These are phyloP conservation scores for Rhizodiscina lignyota DNA, from an alignment of 495 filamentous ascomycete genomes.

Conservation along the genomic window DNA sequence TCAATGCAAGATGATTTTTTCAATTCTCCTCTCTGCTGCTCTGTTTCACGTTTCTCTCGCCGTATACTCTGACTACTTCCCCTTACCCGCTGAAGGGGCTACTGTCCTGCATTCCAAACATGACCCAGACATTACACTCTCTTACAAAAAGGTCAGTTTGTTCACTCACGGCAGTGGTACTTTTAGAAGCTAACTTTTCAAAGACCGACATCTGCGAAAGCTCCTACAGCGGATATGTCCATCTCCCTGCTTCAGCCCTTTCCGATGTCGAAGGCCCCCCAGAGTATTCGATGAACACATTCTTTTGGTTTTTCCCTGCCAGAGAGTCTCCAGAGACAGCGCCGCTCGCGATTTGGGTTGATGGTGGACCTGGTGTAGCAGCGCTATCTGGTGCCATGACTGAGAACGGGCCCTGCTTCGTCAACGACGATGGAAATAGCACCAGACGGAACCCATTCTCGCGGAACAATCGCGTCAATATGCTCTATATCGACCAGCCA, in stretches of 20 bases:
- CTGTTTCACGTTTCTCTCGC: too few species aligned
- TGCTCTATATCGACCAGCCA: constrained; percentile 29
- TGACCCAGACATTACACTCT: not conserved
- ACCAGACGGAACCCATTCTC: constrained; percentile 16
- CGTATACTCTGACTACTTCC: too few species aligned
- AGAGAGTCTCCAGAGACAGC: constrained; percentile 22
- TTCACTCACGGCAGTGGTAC: too few species aligned
- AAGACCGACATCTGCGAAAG: not conserved
- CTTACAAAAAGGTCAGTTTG: too few species aligned
- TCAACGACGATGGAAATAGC: constrained; percentile 17
- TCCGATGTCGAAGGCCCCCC: too few species aligned
- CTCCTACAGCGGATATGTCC: not conserved
- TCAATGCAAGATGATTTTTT: too few species aligned
- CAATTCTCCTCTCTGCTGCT: too few species aligned
- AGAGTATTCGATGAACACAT: too few species aligned
- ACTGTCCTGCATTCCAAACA: not conserved
- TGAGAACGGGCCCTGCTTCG: constrained; percentile 18
- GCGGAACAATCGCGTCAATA: constrained; percentile 15
- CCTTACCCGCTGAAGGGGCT: not conserved
- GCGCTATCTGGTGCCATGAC: constrained; percentile 10
- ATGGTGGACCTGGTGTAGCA: constrained; percentile 18
- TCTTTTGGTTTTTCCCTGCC: constrained; percentile 32
- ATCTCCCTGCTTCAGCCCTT: not conserved
- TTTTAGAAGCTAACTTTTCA: not conserved
- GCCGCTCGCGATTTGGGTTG: constrained; percentile 40